Base-by-base conservation (phyloP, 441 rosid species). In the Codiaeum variegatum region DNA sequence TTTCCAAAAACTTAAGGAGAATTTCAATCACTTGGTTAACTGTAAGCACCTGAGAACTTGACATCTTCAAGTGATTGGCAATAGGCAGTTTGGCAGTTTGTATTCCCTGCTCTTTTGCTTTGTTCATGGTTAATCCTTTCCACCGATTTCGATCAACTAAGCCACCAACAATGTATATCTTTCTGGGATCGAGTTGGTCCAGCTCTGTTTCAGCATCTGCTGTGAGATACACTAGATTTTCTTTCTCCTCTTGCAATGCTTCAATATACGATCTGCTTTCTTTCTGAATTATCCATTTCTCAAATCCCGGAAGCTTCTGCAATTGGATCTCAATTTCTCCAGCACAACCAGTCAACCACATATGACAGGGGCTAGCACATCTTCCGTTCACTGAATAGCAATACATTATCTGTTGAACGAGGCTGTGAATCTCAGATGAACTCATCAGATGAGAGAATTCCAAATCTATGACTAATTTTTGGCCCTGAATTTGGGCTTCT, bases 31-130 rank as follows among this genome's bases (percentile, higher is more conserved):
- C 99, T 83, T 92, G 98, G 80, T 94, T 94, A 71, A 92, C 96
- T 29, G 99, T 91, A 44, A 94, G 97, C 77, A 92, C 99, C 98
- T 91, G 97, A 70, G 99, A 92, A 75, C 94, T 88, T 12, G 92
- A 90, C 98, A 92, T 92, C 84, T 94, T 92, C 86, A 94, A 76
- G 82, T 85, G 88, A 83, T 77, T 87, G 73, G 88, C 91, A 0
- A 94, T 91, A 0, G 99, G 98, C 58, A 94, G 93, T 71, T 83
- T 91, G 4, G 93, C 94, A 40, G 97, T 90, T 80, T 85, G 91
- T 66, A 92, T 91, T 62, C 93, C 94, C 69, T 91, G 98, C 80
- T 91, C 98, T 74, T 85, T 80, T 7, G 93, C 98, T 83, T 94
- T 92, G 85, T 80, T 82, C 96, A 90, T 84, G 16, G 96, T 92